Base-by-base conservation (phyloP, 768 basidiomycete species). In the Panus rudis region DNA sequence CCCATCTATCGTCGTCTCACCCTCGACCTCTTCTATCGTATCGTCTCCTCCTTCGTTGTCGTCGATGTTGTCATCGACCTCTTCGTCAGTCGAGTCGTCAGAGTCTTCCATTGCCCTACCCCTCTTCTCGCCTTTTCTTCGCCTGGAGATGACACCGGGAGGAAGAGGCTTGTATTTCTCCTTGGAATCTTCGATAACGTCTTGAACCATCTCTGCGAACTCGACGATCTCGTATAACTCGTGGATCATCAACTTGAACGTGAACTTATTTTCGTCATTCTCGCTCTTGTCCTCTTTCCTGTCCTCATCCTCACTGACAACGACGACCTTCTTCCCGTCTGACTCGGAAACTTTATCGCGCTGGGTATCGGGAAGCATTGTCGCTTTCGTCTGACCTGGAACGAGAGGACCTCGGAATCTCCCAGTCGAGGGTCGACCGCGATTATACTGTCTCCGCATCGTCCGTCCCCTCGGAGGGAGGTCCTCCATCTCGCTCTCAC, bases 221-320 rank as follows among this genome's bases (percentile, higher is more conserved):
- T 80, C 78, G 17, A 76, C 74, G 41, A 73, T 37, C 19, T 72
- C 66, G 58, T 83, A 83, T 10, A 82, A 64, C 56, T 78, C 75
- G 63, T 83, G 77, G 44, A 81, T 57, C 78, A 80, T 82, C 52
- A 77, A 66, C 52, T 73, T 76, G 67, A 82, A 83, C 25, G 75
- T 81, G 62, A 83, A 83, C 14, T 48, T 28, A 37, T 45, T 46
- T 33, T 45, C 46, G 20, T 47, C 46, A 14, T 53, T 46, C 16
- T 47, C 10, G 8, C n/a, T 35, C 14, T 11, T 24, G 17, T 14
- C 16, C 16, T 37, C n/a, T n/a, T n/a, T n/a, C n/a, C n/a, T n/a
- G n/a, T n/a, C n/a, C n/a, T n/a, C n/a, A n/a, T n/a, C n/a, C n/a
- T n/a, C n/a, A n/a, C n/a, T n/a, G n/a, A n/a, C n/a, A n/a, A n/a